A percentile compares a stretch with the other conserved stretches of the same genome.
Evolutionary conservation across 805 yeast species (phyloP).

Genomic region (Groenewaldozyma salmanticensis): DNA sequence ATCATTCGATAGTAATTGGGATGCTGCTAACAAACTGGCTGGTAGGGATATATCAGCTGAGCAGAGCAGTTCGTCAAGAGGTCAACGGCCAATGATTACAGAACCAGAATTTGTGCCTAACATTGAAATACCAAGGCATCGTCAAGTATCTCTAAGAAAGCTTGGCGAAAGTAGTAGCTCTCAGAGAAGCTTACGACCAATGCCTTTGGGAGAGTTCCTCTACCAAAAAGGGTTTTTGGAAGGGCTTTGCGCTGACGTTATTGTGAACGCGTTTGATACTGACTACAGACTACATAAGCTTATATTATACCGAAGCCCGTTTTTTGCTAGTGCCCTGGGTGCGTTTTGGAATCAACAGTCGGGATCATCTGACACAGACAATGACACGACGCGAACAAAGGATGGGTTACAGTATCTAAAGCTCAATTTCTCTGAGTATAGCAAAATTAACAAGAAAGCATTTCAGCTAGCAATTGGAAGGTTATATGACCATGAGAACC

Average conservation of each 20-base stretch:
- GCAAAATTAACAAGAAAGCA: slow-evolving; percentile 34
- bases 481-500: slow-evolving; percentile 36
- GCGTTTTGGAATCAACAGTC: too few species aligned
- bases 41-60: too few species aligned
- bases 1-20: too few species aligned
- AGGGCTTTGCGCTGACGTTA: slow-evolving; percentile 10
- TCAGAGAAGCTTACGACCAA: too few species aligned
- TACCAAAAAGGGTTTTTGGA: slow-evolving; percentile 7
- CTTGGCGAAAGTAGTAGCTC: too few species aligned
- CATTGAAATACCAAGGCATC: too few species aligned
- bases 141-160: too few species aligned
- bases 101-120: too few species aligned
- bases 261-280: slow-evolving; percentile 36
- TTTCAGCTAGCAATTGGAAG: slow-evolving; percentile 41
- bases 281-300: slow-evolving; percentile 39
- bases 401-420: slow-evolving; percentile 1
- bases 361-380: too few species aligned
- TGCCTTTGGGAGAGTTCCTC: slow-evolving; percentile 6
- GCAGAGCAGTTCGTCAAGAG: too few species aligned
- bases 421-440: slow-evolving; percentile 29
- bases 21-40: too few species aligned
- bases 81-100: too few species aligned
- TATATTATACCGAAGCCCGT: slow-evolving; percentile 37
- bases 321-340: slow-evolving; percentile 37
- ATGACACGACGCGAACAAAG: slow-evolving; percentile 16